These are phyloP conservation scores for Penicillium oxalicum DNA, from an alignment of 2,329 filamentous ascomycete genomes.

Conservation along the genomic window DNA sequence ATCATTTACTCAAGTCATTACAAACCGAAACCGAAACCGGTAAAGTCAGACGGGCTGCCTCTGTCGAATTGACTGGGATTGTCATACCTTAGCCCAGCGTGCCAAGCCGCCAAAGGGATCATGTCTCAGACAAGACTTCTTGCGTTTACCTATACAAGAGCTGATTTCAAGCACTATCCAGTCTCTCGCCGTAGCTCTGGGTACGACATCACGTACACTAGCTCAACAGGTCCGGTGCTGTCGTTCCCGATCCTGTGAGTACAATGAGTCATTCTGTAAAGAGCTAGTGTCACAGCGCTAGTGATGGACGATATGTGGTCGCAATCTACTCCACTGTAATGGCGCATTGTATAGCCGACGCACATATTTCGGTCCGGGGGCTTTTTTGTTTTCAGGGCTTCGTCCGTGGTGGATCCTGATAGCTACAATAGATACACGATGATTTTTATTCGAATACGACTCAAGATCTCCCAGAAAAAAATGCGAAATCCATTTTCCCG, in stretches of 20 bases:
- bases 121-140: not conserved
- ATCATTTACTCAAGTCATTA: no score
- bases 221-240: not conserved
- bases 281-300: not conserved
- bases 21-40: no score
- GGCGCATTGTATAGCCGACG: not conserved
- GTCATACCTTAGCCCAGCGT: not conserved
- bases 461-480: not conserved
- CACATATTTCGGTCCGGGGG: not conserved
- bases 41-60: no score
- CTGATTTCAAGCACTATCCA: not conserved
- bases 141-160: not conserved
- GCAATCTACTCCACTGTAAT: not conserved
- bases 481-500: not conserved
- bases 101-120: not conserved
- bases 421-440: not conserved
- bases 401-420: not conserved
- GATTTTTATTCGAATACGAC: not conserved
- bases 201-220: not conserved
- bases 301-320: not conserved
- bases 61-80: no score
- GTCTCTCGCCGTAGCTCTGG: not conserved
- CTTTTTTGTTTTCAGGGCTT: not conserved
- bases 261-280: not conserved
- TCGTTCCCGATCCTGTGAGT: not conserved